Conservation (phyloP, 371 early-diverging fungal species). For the Saksenaea oblongispora region DNA sequence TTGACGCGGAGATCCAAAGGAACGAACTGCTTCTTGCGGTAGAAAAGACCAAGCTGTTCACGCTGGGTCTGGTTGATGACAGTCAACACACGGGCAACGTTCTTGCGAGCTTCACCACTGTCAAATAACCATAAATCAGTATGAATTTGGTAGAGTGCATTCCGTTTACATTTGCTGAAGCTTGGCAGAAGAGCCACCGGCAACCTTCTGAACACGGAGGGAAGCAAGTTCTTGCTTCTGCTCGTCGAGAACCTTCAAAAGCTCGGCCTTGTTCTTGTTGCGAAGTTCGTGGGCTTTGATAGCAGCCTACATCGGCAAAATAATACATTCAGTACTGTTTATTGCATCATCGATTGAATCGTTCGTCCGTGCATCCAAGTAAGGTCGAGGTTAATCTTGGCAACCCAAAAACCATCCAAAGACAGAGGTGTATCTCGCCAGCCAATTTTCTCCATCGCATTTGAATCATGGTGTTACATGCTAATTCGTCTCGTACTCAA, state of each 20-base stretch:
- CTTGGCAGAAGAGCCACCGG: constrained; percentile 57
- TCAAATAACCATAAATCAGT: background rate
- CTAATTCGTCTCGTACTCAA: background rate
- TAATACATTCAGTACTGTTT: no score
- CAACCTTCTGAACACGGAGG: constrained; percentile 88
- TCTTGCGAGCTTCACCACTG: constrained; percentile 83
- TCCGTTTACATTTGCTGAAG: constrained; percentile 76
- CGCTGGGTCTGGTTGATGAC: constrained; percentile 90
- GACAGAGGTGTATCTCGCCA: no score
- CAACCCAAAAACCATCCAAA: no score
- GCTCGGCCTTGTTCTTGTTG: constrained; percentile 86
- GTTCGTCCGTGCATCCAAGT: no score
- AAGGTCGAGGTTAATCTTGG: no score
- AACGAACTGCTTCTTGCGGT: constrained; percentile 85
- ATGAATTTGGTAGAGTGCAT: background rate
- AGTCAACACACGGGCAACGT: constrained; percentile 90
- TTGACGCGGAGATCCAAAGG: constrained; percentile 92
- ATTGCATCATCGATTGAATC: no score
- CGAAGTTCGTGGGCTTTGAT: constrained; percentile 92
- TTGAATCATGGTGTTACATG: constrained; percentile 6
- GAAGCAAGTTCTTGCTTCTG: constrained; percentile 87
- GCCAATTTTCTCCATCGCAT: background rate
- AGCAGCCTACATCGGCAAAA: constrained; percentile 73
- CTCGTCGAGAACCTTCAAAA: constrained; percentile 80
- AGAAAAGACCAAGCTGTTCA: constrained; percentile 64